These are phyloP conservation scores for Lachnellula hyalina DNA, from an alignment of 2,329 filamentous ascomycete species.

Conservation along the genomic window DNA sequence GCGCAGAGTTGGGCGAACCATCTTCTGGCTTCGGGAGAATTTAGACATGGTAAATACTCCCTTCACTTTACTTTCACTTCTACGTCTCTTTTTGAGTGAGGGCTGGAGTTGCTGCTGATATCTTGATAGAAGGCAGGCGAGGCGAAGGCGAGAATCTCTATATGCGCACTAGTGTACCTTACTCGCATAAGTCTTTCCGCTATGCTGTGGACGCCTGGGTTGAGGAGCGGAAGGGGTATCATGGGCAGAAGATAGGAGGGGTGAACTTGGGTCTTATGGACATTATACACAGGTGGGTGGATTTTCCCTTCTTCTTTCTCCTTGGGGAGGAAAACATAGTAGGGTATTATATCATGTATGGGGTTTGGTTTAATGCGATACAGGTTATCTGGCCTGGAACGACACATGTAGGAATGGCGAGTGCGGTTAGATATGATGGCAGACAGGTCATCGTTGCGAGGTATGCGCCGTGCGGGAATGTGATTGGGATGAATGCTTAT, in stretches of 20 bases:
- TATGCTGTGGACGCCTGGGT: not conserved
- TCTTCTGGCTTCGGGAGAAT: not conserved
- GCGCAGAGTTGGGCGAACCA: not conserved
- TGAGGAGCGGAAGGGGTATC: not conserved
- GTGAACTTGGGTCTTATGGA: not conserved
- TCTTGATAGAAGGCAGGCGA: not conserved
- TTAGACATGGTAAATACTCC: not conserved
- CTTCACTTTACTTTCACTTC: not conserved
- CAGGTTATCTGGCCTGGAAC: not conserved
- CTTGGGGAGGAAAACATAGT: not conserved
- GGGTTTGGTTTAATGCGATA: not conserved
- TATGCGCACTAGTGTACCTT: not conserved
- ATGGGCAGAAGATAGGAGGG: not conserved
- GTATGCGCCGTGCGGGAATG: not conserved
- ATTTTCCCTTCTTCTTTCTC: not conserved
- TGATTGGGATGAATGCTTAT: not conserved
- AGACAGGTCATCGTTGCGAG: not conserved
- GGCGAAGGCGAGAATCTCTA: not conserved
- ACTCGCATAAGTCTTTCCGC: not conserved
- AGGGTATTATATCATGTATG: not conserved
- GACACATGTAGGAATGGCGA: not conserved
- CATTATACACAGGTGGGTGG: not conserved
- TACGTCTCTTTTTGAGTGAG: not conserved
- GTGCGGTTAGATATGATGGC: not conserved
- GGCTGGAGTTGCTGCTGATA: not conserved